Evolutionary conservation across 1,284 basidiomycete species (phyloP), one percentile per base, ranked within the genome.

Genomic region (Quambalaria eucalypti): DNA sequence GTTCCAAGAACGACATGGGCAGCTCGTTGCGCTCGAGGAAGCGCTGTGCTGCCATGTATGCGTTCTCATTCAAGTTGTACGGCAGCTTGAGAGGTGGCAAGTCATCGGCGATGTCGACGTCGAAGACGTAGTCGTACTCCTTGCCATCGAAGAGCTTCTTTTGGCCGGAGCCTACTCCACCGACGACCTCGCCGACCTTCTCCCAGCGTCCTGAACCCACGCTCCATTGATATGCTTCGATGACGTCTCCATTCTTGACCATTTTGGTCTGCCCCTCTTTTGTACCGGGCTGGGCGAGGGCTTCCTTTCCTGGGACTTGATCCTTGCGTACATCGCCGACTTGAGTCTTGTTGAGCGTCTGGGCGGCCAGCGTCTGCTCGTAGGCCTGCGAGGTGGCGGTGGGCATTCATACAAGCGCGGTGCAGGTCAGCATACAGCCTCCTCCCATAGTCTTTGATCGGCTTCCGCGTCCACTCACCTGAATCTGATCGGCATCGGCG

Each of bases 111-210:
- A 97, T 87, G 71, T 97, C 93, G 19, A 99, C 92, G 69, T 97
- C 92, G 69, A 98, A 98, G 7, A 99, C 93, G 69, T 96, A 93
- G 78, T 99, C 95, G 72, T 92, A 99, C 77, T 97, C 93, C 73
- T 86, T 86, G 28, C 95, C 95, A 36, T 78, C 66, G 74, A 87
- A 87, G 4, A 93, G 81, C 76, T 93, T 89, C 77, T 90, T 96
- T 57, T 87, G 82, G 7, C 84, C 83, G 46, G 85, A 84, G 8
- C 90, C 89, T 46, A 95, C 87, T 16, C 90, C 90, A 70, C 93
- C 93, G 2, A 95, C 90, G 3, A 98, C 92, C 64, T 93, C 87
- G 12, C 95, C 95, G 38, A 98, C 84, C 76, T 93, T 95, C 73
- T 87, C 83, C 93, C 93, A 97, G 38, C 81, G 81, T 12, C 78